Evolutionary conservation across 805 yeast genomes (phyloP), one percentile per base, ranked within the genome.

Genomic region (Brettanomyces anomalus): DNA sequence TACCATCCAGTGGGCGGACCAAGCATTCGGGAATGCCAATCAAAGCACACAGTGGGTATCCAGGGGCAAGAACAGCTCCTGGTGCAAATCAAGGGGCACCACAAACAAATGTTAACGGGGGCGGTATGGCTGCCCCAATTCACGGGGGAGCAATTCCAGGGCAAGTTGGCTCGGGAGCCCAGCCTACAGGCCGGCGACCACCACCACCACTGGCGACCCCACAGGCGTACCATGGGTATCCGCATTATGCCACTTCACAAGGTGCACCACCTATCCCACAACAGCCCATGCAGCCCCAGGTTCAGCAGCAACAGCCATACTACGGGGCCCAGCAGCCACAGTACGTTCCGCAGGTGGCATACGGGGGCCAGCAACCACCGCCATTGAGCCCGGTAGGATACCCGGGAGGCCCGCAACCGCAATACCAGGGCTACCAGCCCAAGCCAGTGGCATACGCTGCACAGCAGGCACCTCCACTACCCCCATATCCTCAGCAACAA

Each of bases 401-500:
- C 19, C 6, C 19, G 16, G n/a, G 37, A 13, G 19, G 37, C 21
- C 2, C 6, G 20, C 37, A 8, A 7, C n/a, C n/a, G 16, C 18
- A 16, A 33, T 33, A 33, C 18, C 35, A 33, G 18, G 21, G 37
- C 24, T 18, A 35, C 37, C 37, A 18, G 37, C 11, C 33, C 5
- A 30, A 24, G 13, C 36, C 26, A 20, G 15, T 18, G 5, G 37
- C 36, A 7, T 16, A 32, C 18, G 15, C 7, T 14, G 18, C 34
- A 16, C 34, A 32, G 37, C 37, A 30, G 36, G 33, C 31, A 42
- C 41, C 44, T 36, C 36, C 40, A n/a, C 16, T 21, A 14, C 28
- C 35, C 19, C 35, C 30, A 35, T 13, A 35, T 17, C 19, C 24
- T 11, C 21, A 33, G 35, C 35, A 33, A 13, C 35, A 33, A 24